phyloP scores from a whole-genome alignment of 768 basidiomycete genomes.

The Panaeolus cyanescens region DNA sequence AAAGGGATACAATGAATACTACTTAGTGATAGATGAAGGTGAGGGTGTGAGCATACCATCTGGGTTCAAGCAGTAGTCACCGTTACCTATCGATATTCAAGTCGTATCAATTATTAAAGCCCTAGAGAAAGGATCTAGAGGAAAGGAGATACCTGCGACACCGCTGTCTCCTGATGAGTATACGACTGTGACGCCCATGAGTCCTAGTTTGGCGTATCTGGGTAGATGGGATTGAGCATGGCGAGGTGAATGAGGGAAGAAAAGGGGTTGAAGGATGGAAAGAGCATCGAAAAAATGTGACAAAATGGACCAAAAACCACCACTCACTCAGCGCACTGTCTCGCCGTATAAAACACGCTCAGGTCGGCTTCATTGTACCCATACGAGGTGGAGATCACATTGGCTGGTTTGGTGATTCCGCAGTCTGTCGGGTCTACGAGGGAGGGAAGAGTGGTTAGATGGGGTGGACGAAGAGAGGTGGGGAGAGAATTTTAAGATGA shows the following conservation, averaged over 20 bases:
- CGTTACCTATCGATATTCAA: slow-evolving; percentile 25
- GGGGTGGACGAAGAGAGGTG: background rate
- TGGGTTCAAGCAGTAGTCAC: slow-evolving; percentile 36
- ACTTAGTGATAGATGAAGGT: background rate
- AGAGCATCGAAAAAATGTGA: background rate
- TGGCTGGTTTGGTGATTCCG: slow-evolving; percentile 37
- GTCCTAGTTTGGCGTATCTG: slow-evolving; percentile 50
- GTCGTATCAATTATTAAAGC: background rate
- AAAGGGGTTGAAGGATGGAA: slow-evolving; percentile 8
- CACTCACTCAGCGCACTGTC: slow-evolving; percentile 44
- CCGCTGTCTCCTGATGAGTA: slow-evolving; percentile 64
- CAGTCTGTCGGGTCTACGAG: slow-evolving; percentile 29
- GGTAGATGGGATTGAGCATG: background rate
- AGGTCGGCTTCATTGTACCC: slow-evolving; percentile 43
- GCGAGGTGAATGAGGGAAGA: background rate
- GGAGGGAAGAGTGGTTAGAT: background rate
- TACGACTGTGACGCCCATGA: slow-evolving; percentile 57
- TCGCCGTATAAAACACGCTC: slow-evolving; percentile 31
- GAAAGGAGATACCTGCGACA: slow-evolving; percentile 36
- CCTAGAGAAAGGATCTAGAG: background rate
- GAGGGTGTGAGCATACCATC: slow-evolving; percentile 31
- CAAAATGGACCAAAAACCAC: background rate
- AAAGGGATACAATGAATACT: too few relatives aligned
- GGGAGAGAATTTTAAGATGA: background rate
- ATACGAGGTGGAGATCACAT: slow-evolving; percentile 45